Evolutionary conservation across 2,329 filamentous ascomycete species (phyloP), one percentile per base, ranked within the genome.

Genomic region (Aspergillus awamori): DNA sequence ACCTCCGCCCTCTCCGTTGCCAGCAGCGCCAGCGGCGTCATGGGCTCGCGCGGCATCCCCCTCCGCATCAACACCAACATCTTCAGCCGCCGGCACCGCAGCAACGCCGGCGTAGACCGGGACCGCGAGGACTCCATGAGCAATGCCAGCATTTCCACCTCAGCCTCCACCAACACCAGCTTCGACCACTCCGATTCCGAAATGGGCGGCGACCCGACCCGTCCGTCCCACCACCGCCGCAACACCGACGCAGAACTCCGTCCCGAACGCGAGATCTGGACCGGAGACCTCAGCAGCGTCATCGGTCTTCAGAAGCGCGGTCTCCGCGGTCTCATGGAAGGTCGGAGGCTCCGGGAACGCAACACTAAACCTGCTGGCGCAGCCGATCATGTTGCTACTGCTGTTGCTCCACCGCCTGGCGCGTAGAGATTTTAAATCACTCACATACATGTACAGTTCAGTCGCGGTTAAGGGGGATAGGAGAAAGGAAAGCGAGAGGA

Each of bases 241-340:
- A 80, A 77, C 39, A 76, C 72, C 8, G 71, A 75, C 48, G 69
- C 69, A 13, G 69, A 69, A 47, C 22, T 69, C 56, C 64, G 70
- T 65, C 65, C 69, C 3, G 77, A 82, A 13, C 79, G 85, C 13
- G 90, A 93, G 66, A 82, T 94, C 0, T 99, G 95, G 94, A 83
- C 79, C 2, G 81, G 80, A 81, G 85, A 70, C 88, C 89, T 60
- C 86, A 96, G 79, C 79, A 92, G 92, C 53, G 94, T 98, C 2
- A 96, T 99, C 67, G 95, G 95, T 0, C 75, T 99, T 65, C 95
- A 99, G 81, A 99, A 99, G 81, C 85, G 95, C 57, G 95, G 95
- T 0, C 77, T 99, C 38, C 84, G 94, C 61, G 95, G 95, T 0
- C 77, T 99, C 67, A 98, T 99, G 95, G 95, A 98, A 76, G 94